A percentile compares a stretch with the other conserved stretches of the same genome.
Conservation (phyloP, 805 yeast species). For the Candida corydali region DNA sequence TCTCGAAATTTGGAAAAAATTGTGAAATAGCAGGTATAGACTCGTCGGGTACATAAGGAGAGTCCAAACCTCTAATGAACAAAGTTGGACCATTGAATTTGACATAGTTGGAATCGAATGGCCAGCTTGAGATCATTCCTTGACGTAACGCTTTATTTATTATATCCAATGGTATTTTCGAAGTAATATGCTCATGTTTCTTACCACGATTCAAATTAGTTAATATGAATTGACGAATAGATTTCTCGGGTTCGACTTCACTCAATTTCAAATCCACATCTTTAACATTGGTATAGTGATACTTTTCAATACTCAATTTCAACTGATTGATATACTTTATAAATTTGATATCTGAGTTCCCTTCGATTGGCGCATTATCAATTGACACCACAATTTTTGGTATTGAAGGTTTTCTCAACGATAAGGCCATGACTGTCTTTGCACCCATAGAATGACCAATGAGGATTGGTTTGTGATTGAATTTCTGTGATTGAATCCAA, state of each 20-base stretch:
- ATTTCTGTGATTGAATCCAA: conserved; percentile 45
- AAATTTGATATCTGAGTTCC: conserved; percentile 50
- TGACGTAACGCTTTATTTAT: conserved; percentile 61
- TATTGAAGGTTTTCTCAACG: conserved; percentile 60
- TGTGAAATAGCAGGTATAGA: conserved; percentile 65
- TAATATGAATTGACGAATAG: conserved; percentile 72
- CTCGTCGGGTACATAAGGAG: conserved; percentile 81
- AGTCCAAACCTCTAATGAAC: conserved; percentile 74
- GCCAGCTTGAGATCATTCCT: conserved; percentile 73
- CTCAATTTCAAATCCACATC: conserved; percentile 66
- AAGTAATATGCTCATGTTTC: conserved; percentile 36
- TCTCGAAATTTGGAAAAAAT: conserved; percentile 74
- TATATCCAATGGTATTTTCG: conserved; percentile 69
- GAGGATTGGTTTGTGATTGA: conserved; percentile 47
- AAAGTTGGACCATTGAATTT: conserved; percentile 70
- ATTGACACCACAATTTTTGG: conserved; percentile 67
- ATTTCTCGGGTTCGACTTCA: conserved; percentile 54
- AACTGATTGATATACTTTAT: conserved; percentile 63
- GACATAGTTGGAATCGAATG: conserved; percentile 50
- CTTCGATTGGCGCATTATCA: conserved; percentile 84
- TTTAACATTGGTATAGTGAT: conserved; percentile 44
- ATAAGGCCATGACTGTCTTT: conserved; percentile 84
- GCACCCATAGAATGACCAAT: conserved; percentile 93
- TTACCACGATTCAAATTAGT: conserved; percentile 56
- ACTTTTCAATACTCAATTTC: conserved; percentile 49